Base-by-base conservation (phyloP, 176 grass and related monocot genomes). In the Juncus effusus region DNA sequence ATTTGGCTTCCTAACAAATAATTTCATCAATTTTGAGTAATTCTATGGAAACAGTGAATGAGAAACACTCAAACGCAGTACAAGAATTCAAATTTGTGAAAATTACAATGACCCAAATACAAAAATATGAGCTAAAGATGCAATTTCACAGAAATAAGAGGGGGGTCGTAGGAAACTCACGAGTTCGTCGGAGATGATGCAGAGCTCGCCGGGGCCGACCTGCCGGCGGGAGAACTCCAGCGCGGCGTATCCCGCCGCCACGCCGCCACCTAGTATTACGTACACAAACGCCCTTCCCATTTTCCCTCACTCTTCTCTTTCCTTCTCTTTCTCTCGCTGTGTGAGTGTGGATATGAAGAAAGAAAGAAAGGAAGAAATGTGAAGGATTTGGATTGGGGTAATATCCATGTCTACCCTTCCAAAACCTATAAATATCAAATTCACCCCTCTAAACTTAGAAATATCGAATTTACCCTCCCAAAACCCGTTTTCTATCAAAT, bases 241-340 rank as follows among this genome's bases (percentile, higher is more conserved):
- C 51, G 85, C 85, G 4, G 88, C 88, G 65, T 89, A 97, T 39
- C 93, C 93, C 13, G 93, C 88, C 57, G 93, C 79, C 56, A 92
- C 93, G 82, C 93, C 93, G 56, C 93, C 88, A 36, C 93, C 93
- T 19, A 96, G 82, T 50, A 96, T 89, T 15, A 96, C 93, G 77
- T 80, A 89, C 8, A n/a, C 52, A 70, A 92, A 97, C 38, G 80
- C 64, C 60, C 88, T 86, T n/a, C 60, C 80, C 93, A 97, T 97
- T 37, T 15, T 28, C 16, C 8, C 13, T 59, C 13, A 6, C 7
- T 10, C 37, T 28, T 28, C 19, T 28, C 13, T 65, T 36, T 58
- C 41, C 42, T 13, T 62, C 54, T 36, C n/a, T 63, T 47, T 49
- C 63, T 51, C 42, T 66, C 42, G 28, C 49, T 19, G 36, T 15